phyloP scores from a whole-genome alignment of 75 land plant genomes.

The Selaginella moellendorffii region DNA sequence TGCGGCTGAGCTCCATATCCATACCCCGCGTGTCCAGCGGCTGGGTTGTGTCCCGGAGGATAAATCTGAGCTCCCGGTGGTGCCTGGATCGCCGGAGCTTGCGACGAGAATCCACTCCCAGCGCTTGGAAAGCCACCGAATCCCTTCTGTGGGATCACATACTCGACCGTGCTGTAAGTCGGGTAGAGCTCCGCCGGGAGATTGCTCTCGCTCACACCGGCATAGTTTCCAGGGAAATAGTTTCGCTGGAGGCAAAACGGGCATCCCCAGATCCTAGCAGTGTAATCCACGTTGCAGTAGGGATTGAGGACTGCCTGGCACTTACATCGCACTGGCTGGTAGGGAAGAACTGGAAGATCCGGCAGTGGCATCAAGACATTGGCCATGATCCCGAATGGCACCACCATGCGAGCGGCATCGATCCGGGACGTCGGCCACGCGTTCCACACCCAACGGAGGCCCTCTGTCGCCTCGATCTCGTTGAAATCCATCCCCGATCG shows the following conservation, averaged over 20 bases:
- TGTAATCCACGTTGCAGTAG: slow-evolving; percentile 63
- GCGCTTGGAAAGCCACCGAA: no score
- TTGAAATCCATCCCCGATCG: slow-evolving; percentile 80
- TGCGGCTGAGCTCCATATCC: background rate
- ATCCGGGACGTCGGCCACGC: slow-evolving; percentile 58
- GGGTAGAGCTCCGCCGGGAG: slow-evolving; percentile 93
- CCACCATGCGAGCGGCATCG: slow-evolving; percentile 39
- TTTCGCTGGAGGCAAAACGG: slow-evolving; percentile 60
- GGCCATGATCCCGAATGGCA: slow-evolving; percentile 57
- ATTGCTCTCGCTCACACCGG: slow-evolving; percentile 41
- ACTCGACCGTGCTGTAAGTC: slow-evolving; percentile 62
- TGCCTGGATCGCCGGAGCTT: no score
- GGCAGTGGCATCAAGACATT: slow-evolving; percentile 34
- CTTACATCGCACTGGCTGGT: slow-evolving; percentile 63
- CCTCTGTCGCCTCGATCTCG: slow-evolving; percentile 84
- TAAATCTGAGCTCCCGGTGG: background rate
- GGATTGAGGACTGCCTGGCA: slow-evolving; percentile 83
- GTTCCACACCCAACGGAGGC: slow-evolving; percentile 90
- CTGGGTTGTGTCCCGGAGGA: no score
- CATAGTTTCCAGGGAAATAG: slow-evolving; percentile 31
- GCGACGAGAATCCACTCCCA: no score
- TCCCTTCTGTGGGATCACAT: slow-evolving; percentile 19
- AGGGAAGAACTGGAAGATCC: slow-evolving; percentile 32
- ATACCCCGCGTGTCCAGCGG: no score
- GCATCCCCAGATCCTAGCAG: slow-evolving; percentile 69